Conservation (phyloP, 768 basidiomycete species). For the Rhodosporidiobolus sp. region DNA sequence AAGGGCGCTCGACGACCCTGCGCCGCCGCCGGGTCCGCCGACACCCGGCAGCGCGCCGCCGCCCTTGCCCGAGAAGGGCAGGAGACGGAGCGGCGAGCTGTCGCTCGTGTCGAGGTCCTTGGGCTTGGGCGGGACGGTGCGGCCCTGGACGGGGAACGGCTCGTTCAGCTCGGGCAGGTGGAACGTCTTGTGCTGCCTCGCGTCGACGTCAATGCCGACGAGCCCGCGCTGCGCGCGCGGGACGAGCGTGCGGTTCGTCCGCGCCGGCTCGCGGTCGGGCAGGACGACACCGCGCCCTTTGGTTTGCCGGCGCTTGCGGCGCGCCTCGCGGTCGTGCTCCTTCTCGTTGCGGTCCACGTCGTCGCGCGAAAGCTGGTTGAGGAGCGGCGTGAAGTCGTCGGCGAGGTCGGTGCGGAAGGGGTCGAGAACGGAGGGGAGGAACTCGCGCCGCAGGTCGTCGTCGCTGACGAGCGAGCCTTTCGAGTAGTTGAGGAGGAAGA, state of each 20-base stretch:
- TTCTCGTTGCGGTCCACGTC: constrained; percentile 86
- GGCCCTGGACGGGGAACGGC: constrained; percentile 43
- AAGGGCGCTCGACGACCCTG: constrained; percentile 49
- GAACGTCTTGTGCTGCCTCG: constrained; percentile 35
- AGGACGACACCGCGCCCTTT: constrained; percentile 76
- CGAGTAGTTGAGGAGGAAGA: constrained; percentile 83
- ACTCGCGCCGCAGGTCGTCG: constrained; percentile 84
- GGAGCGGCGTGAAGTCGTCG: constrained; percentile 75
- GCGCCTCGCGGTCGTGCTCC: constrained; percentile 89
- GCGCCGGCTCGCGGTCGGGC: constrained; percentile 86
- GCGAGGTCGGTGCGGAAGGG: constrained; percentile 75
- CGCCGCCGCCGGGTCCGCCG: constrained; percentile 38
- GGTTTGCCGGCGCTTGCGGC: constrained; percentile 71
- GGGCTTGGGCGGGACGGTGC: constrained; percentile 24
- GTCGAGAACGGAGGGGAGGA: constrained; percentile 71
- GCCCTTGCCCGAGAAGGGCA: constrained; percentile 17
- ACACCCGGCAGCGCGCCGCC: constrained; percentile 13
- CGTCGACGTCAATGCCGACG: constrained; percentile 49
- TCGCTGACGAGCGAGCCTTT: constrained; percentile 76
- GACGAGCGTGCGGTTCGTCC: constrained; percentile 83
- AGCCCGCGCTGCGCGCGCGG: constrained; percentile 58
- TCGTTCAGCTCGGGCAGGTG: constrained; percentile 44
- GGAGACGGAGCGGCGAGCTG: constrained; percentile 51
- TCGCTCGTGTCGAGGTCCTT: constrained; percentile 58
- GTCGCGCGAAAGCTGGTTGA: constrained; percentile 80